Evolutionary conservation across 352 stramenopile species (phyloP).

Genomic region (Thalassiosira hispida): DNA sequence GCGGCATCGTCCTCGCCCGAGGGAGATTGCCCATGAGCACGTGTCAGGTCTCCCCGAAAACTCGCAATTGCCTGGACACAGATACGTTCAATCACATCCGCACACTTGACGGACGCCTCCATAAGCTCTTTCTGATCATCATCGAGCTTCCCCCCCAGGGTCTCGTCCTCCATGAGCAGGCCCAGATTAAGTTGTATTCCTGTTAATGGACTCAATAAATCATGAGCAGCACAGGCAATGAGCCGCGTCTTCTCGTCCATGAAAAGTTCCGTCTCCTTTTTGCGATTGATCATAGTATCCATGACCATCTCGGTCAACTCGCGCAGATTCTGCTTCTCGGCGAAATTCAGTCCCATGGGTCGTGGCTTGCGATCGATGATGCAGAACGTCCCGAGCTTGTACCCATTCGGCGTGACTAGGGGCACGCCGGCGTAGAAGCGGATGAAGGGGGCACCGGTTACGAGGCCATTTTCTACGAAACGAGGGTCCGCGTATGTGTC

Average conservation of each 20-base stretch:
- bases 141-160: slow-evolving; percentile 38
- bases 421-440: slow-evolving; percentile 93
- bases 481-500: slow-evolving; percentile 89
- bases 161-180: slow-evolving; percentile 62
- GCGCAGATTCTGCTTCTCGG: slow-evolving; percentile 75
- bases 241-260: slow-evolving; percentile 46
- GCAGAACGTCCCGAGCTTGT: slow-evolving; percentile 84
- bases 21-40: background rate
- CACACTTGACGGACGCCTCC: slow-evolving; percentile 45
- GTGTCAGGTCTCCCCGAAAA: slow-evolving; percentile 43
- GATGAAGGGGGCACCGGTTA: slow-evolving; percentile 90
- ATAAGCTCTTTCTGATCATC: slow-evolving; percentile 59
- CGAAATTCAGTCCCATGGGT: slow-evolving; percentile 47
- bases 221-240: slow-evolving; percentile 75
- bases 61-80: slow-evolving; percentile 63
- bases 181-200: slow-evolving; percentile 71
- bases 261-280: slow-evolving; percentile 42
- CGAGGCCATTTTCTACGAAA: slow-evolving; percentile 90
- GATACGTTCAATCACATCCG: slow-evolving; percentile 65
- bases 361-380: slow-evolving; percentile 74
- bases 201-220: slow-evolving; percentile 73
- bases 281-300: slow-evolving; percentile 60
- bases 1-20: background rate
- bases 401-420: slow-evolving; percentile 76
- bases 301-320: slow-evolving; percentile 72